A percentile compares a stretch with the other conserved stretches of the same genome.
phyloP scores from a whole-genome alignment of 179 eudicot species.

The Dionaea muscipula region DNA sequence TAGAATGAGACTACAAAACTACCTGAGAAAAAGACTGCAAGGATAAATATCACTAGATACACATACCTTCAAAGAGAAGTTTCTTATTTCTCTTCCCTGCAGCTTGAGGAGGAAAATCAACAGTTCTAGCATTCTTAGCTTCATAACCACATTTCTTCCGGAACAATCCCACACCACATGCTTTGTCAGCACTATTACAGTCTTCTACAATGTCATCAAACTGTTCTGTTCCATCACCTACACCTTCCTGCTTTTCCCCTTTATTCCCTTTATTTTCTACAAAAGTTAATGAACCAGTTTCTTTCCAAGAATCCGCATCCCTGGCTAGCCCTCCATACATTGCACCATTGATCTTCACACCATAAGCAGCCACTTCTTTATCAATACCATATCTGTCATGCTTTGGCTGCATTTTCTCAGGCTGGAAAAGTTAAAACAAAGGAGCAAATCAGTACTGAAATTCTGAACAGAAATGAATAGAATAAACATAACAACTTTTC shows the following conservation, averaged over 20 bases:
- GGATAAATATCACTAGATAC: neutral
- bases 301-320: conserved; percentile 14
- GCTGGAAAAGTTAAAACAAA: conserved; percentile 18
- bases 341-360: conserved; percentile 34
- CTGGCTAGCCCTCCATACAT: conserved; percentile 34
- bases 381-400: conserved; percentile 23
- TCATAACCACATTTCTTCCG: conserved; percentile 17
- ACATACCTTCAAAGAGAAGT: conserved; percentile 37
- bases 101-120: conserved; percentile 30
- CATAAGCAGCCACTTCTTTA: conserved; percentile 41
- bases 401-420: conserved; percentile 19
- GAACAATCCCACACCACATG: conserved; percentile 13
- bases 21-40: neutral
- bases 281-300: conserved; percentile 11
- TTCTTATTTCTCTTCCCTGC: conserved; percentile 51
- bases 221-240: conserved; percentile 20
- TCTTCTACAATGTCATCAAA: conserved; percentile 42
- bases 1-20: neutral
- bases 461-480: neutral
- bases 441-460: conserved; percentile 7
- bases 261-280: conserved; percentile 26
- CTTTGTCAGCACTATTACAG: conserved; percentile 40
- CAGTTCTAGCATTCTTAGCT: conserved; percentile 28
- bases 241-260: conserved; percentile 37
- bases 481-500: neutral